phyloP scores from a whole-genome alignment of 179 eudicot species.

The Heliamphora pulchella region DNA sequence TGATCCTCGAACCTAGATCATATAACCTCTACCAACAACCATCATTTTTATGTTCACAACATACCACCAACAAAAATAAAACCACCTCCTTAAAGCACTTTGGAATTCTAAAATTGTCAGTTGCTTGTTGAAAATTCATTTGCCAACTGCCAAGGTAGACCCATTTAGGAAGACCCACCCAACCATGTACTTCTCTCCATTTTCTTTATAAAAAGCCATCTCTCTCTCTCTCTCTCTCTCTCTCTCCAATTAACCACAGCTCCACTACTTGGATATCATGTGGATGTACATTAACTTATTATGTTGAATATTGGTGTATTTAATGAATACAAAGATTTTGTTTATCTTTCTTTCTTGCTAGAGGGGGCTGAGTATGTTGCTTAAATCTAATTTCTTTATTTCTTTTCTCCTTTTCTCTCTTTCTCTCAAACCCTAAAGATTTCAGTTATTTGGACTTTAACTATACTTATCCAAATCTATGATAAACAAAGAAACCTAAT shows the following conservation, averaged over 20 bases:
- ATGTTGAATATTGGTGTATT: no score
- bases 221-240: no score
- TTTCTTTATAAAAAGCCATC: neutral
- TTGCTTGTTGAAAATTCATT: neutral
- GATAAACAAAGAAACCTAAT: no score
- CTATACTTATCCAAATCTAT: no score
- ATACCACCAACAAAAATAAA: neutral
- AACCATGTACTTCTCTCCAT: neutral
- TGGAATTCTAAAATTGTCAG: neutral
- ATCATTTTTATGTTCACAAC: neutral
- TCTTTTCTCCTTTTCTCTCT: no score
- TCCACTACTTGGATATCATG: neutral
- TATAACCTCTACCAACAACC: neutral
- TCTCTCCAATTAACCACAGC: no score
- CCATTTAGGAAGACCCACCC: neutral
- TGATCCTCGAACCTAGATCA: neutral
- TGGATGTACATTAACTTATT: neutral
- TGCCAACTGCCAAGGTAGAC: neutral
- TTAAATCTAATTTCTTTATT: no score
- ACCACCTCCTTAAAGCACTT: neutral
- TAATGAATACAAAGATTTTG: no score
- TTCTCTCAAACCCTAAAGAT: no score
- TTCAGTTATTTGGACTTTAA: no score
- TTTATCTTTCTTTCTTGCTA: no score
- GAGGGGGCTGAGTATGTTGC: no score